phyloP scores from a whole-genome alignment of 345 rosid species.

The Rhodamnia rubescens region DNA sequence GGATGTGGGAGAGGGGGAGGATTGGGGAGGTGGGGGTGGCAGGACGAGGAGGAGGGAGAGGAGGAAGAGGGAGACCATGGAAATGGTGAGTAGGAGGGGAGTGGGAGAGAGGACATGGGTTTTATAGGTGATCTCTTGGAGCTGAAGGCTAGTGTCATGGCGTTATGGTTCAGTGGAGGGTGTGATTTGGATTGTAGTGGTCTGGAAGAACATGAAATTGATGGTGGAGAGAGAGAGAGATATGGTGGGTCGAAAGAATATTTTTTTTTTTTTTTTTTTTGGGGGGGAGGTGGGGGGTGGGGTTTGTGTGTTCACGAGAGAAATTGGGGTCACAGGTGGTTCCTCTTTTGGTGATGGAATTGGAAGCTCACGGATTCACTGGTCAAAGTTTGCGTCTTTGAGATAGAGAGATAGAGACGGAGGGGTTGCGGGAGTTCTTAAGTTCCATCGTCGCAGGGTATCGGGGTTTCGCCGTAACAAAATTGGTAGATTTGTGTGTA shows the following conservation, averaged over 20 bases:
- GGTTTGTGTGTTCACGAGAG: neutral
- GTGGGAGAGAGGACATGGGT: neutral
- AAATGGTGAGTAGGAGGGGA: neutral
- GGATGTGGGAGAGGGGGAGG: neutral
- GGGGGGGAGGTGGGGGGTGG: no score
- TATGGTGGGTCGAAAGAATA: no score
- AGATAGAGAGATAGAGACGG: neutral
- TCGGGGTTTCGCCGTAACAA: neutral
- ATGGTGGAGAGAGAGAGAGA: neutral
- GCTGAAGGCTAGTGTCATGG: neutral
- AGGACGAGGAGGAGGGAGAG: slow-evolving; percentile 15
- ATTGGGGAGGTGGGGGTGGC: slow-evolving; percentile 6
- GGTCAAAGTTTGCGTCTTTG: neutral
- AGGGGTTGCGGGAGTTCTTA: neutral
- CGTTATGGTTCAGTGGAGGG: neutral
- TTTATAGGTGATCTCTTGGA: neutral
- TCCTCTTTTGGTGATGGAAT: no score
- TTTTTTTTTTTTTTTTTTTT: no score
- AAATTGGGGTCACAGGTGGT: no score
- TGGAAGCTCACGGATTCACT: no score
- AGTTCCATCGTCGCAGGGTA: neutral
- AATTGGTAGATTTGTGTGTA: neutral
- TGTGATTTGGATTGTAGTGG: neutral
- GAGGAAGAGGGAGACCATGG: neutral
- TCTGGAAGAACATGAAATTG: neutral